phyloP scores from a whole-genome alignment of 1,139 yeast species.

The Pichia sp. region DNA sequence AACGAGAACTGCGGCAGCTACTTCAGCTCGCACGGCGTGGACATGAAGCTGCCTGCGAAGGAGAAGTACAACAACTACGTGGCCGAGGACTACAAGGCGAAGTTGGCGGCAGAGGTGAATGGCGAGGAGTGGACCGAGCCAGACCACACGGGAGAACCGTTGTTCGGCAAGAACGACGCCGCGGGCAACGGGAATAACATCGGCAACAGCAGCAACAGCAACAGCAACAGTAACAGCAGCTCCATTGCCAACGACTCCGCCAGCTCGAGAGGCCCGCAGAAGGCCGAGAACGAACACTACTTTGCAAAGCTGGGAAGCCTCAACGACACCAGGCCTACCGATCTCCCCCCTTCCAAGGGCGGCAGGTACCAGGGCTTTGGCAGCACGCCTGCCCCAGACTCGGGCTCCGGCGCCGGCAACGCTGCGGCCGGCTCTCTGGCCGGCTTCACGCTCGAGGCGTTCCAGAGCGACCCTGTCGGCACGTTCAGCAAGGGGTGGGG shows the following conservation, averaged over 20 bases:
- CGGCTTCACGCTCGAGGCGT: slow-evolving; percentile 63
- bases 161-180: slow-evolving; percentile 32
- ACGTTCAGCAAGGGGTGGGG: slow-evolving; percentile 94
- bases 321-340: slow-evolving; percentile 69
- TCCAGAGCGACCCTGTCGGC: slow-evolving; percentile 85
- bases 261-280: slow-evolving; percentile 34
- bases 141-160: slow-evolving; percentile 52
- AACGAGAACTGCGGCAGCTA: slow-evolving; percentile 70
- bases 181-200: neutral
- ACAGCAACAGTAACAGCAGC: neutral
- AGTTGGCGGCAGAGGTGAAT: slow-evolving; percentile 68
- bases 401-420: slow-evolving; percentile 33
- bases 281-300: slow-evolving; percentile 68
- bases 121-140: slow-evolving; percentile 67
- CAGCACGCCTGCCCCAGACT: slow-evolving; percentile 35
- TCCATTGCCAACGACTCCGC: neutral
- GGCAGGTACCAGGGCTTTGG: slow-evolving; percentile 94
- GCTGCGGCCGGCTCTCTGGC: slow-evolving; percentile 40
- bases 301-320: slow-evolving; percentile 73
- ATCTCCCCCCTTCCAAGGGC: slow-evolving; percentile 89
- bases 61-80: slow-evolving; percentile 80
- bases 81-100: slow-evolving; percentile 91
- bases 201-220: neutral
- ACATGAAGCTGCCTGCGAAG: slow-evolving; percentile 56
- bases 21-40: slow-evolving; percentile 72